A percentile compares a stretch with the other conserved stretches of the same genome.
Conservation (phyloP, 2,329 filamentous ascomycete species). For the Nigrospora oryzae region DNA sequence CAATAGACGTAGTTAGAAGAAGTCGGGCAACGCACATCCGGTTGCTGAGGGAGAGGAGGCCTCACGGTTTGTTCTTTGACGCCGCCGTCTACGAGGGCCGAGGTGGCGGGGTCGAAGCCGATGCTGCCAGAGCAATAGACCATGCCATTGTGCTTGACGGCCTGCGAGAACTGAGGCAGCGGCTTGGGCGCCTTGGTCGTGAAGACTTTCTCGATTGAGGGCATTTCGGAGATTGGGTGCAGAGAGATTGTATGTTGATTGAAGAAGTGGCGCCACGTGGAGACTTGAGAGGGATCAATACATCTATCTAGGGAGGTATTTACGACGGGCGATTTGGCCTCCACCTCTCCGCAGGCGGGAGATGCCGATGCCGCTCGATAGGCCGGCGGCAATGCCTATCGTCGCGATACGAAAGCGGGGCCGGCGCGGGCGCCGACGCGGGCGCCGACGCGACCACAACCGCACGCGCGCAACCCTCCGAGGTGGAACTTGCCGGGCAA, state of each 20-base stretch:
- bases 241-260: neutral
- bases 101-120: conserved; percentile 46
- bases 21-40: neutral
- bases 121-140: conserved; percentile 64
- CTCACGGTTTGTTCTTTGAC: conserved; percentile 44
- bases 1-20: conserved; percentile 1
- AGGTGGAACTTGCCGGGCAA: neutral
- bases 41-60: neutral
- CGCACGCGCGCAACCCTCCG: neutral
- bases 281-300: neutral
- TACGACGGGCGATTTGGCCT: neutral
- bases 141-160: conserved; percentile 53
- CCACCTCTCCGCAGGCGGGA: neutral
- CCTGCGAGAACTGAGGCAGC: conserved; percentile 50
- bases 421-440: neutral
- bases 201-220: conserved; percentile 27
- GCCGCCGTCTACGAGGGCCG: conserved; percentile 45
- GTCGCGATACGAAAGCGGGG: too few species aligned
- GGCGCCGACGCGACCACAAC: neutral
- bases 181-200: conserved; percentile 41
- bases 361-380: neutral
- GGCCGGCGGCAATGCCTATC: neutral
- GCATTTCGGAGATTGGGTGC: conserved; percentile 12
- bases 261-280: too few species aligned
- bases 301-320: neutral